These are phyloP conservation scores for Melampsora americana DNA, from an alignment of 1,284 basidiomycete genomes.

Conservation along the genomic window DNA sequence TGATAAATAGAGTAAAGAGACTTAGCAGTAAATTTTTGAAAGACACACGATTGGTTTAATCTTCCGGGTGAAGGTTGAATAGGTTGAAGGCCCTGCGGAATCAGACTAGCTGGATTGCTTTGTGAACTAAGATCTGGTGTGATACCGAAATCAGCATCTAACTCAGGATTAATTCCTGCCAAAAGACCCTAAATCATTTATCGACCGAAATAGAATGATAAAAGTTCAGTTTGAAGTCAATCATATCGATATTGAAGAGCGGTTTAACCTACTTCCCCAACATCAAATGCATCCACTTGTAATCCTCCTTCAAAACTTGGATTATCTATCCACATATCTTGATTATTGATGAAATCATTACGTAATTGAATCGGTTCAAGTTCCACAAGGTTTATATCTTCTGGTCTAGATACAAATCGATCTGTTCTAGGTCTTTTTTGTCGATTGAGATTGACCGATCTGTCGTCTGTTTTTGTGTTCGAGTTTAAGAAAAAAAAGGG, in stretches of 20 bases:
- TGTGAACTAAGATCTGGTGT: background rate
- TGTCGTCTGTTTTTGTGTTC: background rate
- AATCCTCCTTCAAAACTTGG: constrained; percentile 7
- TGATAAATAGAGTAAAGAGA: too few relatives aligned
- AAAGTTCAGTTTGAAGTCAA: background rate
- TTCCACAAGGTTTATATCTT: constrained; percentile 33
- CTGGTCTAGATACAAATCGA: constrained; percentile 38
- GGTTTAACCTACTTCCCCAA: background rate
- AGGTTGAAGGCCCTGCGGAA: too few relatives aligned
- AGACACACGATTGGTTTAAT: too few relatives aligned
- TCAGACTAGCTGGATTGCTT: too few relatives aligned
- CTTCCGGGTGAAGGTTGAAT: too few relatives aligned
- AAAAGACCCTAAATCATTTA: background rate
- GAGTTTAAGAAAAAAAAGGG: too few relatives aligned
- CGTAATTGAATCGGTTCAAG: background rate
- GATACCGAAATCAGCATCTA: background rate
- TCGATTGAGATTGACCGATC: background rate
- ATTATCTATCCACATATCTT: constrained; percentile 2
- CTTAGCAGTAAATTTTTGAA: too few relatives aligned
- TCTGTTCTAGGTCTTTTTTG: background rate
- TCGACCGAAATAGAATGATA: background rate
- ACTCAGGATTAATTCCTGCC: background rate
- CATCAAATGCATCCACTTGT: constrained; percentile 27
- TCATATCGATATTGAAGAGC: background rate
- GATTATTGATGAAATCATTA: background rate